These are phyloP conservation scores for Aspergillus fischeri DNA, from an alignment of 2,329 filamentous ascomycete species.

Conservation along the genomic window DNA sequence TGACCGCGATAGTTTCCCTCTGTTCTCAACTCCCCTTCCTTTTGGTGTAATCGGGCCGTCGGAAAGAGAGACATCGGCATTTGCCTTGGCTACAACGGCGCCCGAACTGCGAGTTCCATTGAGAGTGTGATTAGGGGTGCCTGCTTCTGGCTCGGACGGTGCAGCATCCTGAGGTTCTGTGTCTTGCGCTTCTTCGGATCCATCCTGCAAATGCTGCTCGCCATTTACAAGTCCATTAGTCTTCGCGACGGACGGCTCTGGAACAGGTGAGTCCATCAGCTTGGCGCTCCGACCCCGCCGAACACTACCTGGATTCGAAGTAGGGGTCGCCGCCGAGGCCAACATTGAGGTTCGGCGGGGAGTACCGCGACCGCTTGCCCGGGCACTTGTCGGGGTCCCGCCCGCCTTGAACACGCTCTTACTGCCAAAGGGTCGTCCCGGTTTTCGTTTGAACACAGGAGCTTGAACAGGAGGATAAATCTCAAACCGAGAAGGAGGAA, in stretches of 20 bases:
- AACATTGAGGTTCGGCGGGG: conserved; percentile 31
- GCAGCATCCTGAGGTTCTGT: background rate
- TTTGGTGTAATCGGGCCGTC: conserved; percentile 12
- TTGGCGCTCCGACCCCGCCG: conserved; percentile 37
- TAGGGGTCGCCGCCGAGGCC: conserved; percentile 26
- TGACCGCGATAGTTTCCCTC: conserved; percentile 15
- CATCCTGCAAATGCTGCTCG: conserved; percentile 1
- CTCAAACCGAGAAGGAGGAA: conserved; percentile 41
- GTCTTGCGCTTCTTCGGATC: conserved; percentile 8
- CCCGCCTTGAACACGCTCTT: conserved; percentile 22
- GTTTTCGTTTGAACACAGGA: conserved; percentile 32
- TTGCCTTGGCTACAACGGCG: conserved; percentile 1
- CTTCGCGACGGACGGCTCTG: conserved; percentile 19
- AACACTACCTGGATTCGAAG: conserved; percentile 22
- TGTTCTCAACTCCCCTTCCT: conserved; percentile 9
- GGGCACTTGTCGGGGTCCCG: conserved; percentile 30
- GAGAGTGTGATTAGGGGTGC: conserved; percentile 14
- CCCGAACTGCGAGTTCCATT: conserved; percentile 13
- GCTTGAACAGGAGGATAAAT: conserved; percentile 41
- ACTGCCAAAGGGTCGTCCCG: conserved; percentile 36
- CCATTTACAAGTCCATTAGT: conserved; percentile 22
- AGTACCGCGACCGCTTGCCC: conserved; percentile 34
- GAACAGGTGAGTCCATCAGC: conserved; percentile 25
- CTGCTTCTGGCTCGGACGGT: conserved; percentile 5
- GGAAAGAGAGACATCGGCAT: background rate